These are phyloP conservation scores for Micractinium sp. DNA, from an alignment of 139 green algal species.

Conservation along the genomic window DNA sequence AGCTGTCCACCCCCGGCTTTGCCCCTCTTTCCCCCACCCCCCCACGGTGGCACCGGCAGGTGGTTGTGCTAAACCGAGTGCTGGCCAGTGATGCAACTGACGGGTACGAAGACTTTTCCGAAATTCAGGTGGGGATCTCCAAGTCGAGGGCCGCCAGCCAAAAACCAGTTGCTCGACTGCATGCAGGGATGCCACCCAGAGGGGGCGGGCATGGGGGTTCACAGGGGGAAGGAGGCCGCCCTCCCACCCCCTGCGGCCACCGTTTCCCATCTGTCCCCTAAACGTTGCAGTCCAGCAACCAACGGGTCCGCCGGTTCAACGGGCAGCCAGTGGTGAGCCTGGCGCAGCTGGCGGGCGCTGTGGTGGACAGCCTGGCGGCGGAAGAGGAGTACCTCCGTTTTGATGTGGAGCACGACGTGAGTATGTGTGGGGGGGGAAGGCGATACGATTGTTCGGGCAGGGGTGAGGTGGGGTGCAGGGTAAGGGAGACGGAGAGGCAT, in stretches of 20 bases:
- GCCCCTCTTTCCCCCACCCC: not conserved
- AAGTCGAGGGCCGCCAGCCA: too few relatives aligned
- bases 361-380: not conserved
- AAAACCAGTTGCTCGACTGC: too few relatives aligned
- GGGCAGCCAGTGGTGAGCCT: not conserved
- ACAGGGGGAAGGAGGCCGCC: not conserved
- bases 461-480: too few relatives aligned
- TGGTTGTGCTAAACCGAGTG: constrained; percentile 79
- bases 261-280: not conserved
- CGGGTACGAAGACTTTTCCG: constrained; percentile 53
- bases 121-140: not conserved
- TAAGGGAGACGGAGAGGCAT: too few relatives aligned
- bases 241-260: not conserved
- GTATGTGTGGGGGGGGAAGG: too few relatives aligned
- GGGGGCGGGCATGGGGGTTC: too few relatives aligned
- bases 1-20: not conserved
- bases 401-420: not conserved
- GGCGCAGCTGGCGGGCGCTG: not conserved
- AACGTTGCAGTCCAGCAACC: not conserved
- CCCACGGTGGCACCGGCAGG: constrained; percentile 46
- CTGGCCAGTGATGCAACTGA: constrained; percentile 81
- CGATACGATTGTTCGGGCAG: too few relatives aligned
- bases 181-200: too few relatives aligned
- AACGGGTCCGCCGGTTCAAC: not conserved
- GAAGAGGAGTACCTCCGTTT: not conserved